Base-by-base conservation (phyloP, 768 basidiomycete genomes). In the Rhizopogon salebrosus region DNA sequence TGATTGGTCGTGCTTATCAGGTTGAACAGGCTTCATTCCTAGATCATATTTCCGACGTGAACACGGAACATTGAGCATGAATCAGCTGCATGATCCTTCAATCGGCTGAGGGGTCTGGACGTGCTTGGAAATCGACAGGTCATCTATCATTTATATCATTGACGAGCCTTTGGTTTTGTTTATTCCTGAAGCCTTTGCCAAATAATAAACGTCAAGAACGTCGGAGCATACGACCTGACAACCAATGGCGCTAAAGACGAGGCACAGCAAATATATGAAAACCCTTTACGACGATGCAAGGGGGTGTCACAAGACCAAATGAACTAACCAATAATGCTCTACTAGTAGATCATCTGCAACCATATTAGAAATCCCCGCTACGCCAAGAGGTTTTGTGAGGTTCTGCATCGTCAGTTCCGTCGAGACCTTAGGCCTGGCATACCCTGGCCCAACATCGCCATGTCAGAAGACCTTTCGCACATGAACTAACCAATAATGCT, bases 101-200 rank as follows among this genome's bases (percentile, higher is more conserved):
- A 34, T 18, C 29, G 14, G 31, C 43, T 20, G 43, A 37, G 36
- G 36, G 18, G 11, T 37, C 22, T 13, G 11, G 20, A 20, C 20
- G 11, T 14, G 42, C 29, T 18, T 45, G 8, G 43, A 45, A 45
- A 29, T 13, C 11, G 16, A 37, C 2, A n/a, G 27, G 16, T 18
- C 11, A 7, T 27, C 18, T 16, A 45, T 45, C 8, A 22, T 14
- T 9, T 5, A n/a, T 3, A 6, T 11, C 43, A 22, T 46, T 22
- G 31, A 16, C 31, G 8, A 34, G 3, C 29, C 29, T 34, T 34
- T 46, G 45, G 45, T 14, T 31, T 14, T 46, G 45, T 46, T 46
- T 46, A 34, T 46, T 46, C 34, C 45, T 46, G 23, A 46, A 46
- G 45, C 45, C 31, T 22, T 46, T 34, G 45, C 45, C 45, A 46